Evolutionary conservation across 768 basidiomycete species (phyloP).

Genomic region (Antrodiella citrinella): DNA sequence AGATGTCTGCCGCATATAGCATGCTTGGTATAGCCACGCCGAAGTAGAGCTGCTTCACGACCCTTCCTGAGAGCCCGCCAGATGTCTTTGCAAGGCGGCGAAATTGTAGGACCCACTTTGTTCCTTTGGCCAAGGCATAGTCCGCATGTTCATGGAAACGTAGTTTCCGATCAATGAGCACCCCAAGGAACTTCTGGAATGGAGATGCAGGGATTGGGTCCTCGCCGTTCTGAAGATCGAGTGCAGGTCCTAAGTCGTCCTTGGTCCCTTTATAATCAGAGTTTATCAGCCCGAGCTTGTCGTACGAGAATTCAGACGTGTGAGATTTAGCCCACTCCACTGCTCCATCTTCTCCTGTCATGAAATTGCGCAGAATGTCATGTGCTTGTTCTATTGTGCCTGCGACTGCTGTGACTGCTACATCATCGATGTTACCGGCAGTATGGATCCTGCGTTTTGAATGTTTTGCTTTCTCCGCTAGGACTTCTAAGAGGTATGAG

Average conservation of each 20-base stretch:
- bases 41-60: constrained; percentile 19
- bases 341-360: constrained; percentile 14
- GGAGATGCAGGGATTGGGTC: constrained; percentile 12
- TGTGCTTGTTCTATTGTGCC: constrained; percentile 5
- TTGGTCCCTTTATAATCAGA: not conserved
- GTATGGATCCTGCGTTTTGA: constrained; percentile 3
- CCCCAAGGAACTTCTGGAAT: constrained; percentile 22
- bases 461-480: not conserved
- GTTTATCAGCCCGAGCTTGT: constrained; percentile 14
- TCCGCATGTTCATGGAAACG: constrained; percentile 15
- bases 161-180: constrained; percentile 23
- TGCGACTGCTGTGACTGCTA: constrained; percentile 3
- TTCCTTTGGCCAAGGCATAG: constrained; percentile 18
- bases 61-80: constrained; percentile 11
- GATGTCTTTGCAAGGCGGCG: constrained; percentile 14
- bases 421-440: constrained; percentile 14
- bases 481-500: constrained; percentile 11
- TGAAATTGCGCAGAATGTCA: constrained; percentile 5
- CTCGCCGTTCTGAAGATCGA: constrained; percentile 7
- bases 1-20: constrained; percentile 25
- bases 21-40: constrained; percentile 22
- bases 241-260: constrained; percentile 5
- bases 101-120: constrained; percentile 15
- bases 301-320: constrained; percentile 17
- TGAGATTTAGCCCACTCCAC: constrained; percentile 22